phyloP scores from a whole-genome alignment of 2,329 filamentous ascomycete genomes.

The Biscogniauxia marginata region DNA sequence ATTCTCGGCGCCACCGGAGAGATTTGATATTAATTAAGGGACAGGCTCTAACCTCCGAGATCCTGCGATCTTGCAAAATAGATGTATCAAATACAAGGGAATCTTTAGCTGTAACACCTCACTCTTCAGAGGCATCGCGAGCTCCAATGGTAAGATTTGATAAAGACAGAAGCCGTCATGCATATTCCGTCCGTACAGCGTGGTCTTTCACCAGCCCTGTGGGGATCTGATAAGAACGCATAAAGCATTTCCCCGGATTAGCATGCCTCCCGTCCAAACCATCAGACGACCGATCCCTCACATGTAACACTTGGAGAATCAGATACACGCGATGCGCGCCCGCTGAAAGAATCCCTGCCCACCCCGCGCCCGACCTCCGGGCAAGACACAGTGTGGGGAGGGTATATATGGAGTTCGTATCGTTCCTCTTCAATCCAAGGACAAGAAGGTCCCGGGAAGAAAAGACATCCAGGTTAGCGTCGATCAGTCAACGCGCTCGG shows the following conservation, averaged over 20 bases:
- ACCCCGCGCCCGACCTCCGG: background rate
- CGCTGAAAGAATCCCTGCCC: background rate
- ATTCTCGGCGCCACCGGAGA: background rate
- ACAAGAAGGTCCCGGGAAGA: background rate
- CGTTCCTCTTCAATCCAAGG: background rate
- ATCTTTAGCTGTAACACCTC: background rate
- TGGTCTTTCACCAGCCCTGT: background rate
- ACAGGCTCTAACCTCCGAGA: background rate
- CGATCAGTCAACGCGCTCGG: background rate
- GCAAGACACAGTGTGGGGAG: background rate
- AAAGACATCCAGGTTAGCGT: background rate
- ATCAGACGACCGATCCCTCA: background rate
- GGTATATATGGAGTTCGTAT: background rate
- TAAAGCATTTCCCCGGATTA: background rate
- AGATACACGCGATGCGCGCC: background rate
- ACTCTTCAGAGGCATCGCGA: background rate
- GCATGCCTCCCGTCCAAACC: background rate
- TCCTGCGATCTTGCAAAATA: background rate
- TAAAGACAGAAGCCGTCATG: background rate
- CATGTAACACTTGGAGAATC: background rate
- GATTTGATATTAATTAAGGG: background rate
- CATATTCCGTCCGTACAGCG: too few relatives aligned
- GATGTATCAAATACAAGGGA: background rate
- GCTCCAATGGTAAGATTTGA: background rate
- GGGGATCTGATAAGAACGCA: background rate